A percentile compares a stretch with the other conserved stretches of the same genome.
Conservation (phyloP, 1,284 basidiomycete species). For the Rhodotorula sp. region DNA sequence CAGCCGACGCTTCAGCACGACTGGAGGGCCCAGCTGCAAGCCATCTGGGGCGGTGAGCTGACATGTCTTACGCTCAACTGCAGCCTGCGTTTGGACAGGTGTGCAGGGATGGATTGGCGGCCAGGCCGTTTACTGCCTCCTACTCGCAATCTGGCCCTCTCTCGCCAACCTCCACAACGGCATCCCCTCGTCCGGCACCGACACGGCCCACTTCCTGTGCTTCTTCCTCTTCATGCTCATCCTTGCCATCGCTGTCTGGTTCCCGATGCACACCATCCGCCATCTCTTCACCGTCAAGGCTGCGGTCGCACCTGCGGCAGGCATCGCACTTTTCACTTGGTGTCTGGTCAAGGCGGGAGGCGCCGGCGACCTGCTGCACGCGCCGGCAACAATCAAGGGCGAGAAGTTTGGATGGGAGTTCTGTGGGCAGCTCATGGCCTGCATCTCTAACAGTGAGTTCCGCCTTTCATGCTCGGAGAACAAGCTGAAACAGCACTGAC, state of each 20-base stretch:
- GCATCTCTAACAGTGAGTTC: slow-evolving; percentile 64
- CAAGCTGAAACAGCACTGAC: neutral
- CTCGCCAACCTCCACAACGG: slow-evolving; percentile 61
- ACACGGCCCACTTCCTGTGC: slow-evolving; percentile 68
- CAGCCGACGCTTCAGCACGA: too few species aligned
- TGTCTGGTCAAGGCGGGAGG: slow-evolving; percentile 75
- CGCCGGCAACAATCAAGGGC: slow-evolving; percentile 67
- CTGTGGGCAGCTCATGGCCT: slow-evolving; percentile 72
- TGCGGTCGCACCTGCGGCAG: slow-evolving; percentile 59
- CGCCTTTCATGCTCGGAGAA: neutral
- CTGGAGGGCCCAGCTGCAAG: too few species aligned
- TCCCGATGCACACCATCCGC: slow-evolving; percentile 76
- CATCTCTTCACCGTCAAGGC: slow-evolving; percentile 81
- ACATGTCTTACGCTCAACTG: too few species aligned
- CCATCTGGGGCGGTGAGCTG: too few species aligned
- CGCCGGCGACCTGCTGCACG: slow-evolving; percentile 73
- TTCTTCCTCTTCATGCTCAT: slow-evolving; percentile 87
- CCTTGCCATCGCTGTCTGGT: slow-evolving; percentile 74
- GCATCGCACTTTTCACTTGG: slow-evolving; percentile 78
- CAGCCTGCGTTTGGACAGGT: slow-evolving; percentile 10
- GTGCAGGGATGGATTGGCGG: slow-evolving; percentile 69
- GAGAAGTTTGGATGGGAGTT: slow-evolving; percentile 75
- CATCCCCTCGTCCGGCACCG: slow-evolving; percentile 64
- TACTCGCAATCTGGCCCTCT: slow-evolving; percentile 70
- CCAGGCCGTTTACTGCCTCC: slow-evolving; percentile 69